A percentile compares a stretch with the other conserved stretches of the same genome.
phyloP scores from a whole-genome alignment of 1,284 basidiomycete species.

The Trichosporon sp. region DNA sequence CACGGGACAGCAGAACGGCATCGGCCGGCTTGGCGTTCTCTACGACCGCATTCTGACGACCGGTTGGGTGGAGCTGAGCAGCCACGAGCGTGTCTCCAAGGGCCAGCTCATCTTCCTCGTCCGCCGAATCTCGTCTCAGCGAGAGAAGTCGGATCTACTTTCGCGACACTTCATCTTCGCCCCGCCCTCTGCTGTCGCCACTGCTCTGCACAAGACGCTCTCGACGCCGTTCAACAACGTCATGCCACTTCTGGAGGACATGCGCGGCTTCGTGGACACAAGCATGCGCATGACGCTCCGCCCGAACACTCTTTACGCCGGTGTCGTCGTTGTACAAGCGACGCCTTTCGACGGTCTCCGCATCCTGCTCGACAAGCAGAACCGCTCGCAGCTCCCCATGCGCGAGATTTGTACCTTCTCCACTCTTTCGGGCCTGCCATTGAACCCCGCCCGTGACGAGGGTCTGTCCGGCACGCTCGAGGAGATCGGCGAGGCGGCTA shows the following conservation, averaged over 20 bases:
- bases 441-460: constrained; percentile 9
- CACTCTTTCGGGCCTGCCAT: constrained; percentile 11
- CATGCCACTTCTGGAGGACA: constrained; percentile 46
- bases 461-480: constrained; percentile 37
- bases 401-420: constrained; percentile 40
- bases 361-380: constrained; percentile 42
- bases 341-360: constrained; percentile 50
- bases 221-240: constrained; percentile 47
- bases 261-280: constrained; percentile 42
- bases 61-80: constrained; percentile 44
- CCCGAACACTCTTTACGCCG: constrained; percentile 47
- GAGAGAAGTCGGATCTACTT: constrained; percentile 45
- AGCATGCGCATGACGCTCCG: constrained; percentile 37
- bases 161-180: constrained; percentile 49
- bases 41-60: constrained; percentile 51
- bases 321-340: constrained; percentile 48
- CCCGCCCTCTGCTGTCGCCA: constrained; percentile 44
- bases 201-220: constrained; percentile 45
- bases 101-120: constrained; percentile 50
- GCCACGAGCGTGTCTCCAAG: constrained; percentile 46
- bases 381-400: constrained; percentile 48
- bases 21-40: constrained; percentile 46
- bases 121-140: constrained; percentile 40
- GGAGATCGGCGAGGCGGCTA: constrained; percentile 46
- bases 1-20: constrained; percentile 40